Evolutionary conservation across 2,329 filamentous ascomycete species (phyloP), one percentile per base, ranked within the genome.

Genomic region (Pezicula radicicola): DNA sequence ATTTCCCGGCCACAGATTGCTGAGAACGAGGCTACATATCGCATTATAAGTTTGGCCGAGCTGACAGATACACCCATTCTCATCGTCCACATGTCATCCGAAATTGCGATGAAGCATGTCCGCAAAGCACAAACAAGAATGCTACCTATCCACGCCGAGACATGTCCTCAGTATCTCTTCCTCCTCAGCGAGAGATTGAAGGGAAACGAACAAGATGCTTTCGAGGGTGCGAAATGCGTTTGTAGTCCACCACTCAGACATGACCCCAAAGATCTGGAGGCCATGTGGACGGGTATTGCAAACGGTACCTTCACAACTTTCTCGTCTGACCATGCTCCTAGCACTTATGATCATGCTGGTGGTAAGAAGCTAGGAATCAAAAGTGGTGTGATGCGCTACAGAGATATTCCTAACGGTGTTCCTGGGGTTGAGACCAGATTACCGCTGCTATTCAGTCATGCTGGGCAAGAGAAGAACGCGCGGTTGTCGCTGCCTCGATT

Each of bases 81-180:
- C 36, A 71, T 81, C 30, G 78, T 81, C 37, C 78, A 80, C 60
- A 73, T 80, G 63, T 74, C 70, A 6, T 76, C 73, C 5, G 68
- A 74, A 5, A 66, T 69, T 6, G 78, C 78, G 3, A 73, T 76
- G 10, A 63, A 67, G 4, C 73, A 77, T 55, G 75, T 81, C 48
- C 71, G 75, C 21, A 63, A 69, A 16, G 79, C 79, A 0, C 78
- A 82, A 60, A 74, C 73, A 8, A 62, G 70, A 3, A 72, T 75
- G 0, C 67, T 80, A 9, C 78, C 80, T 0, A 70, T 82, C 19
- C 76, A 79, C 55, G 79, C 76, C 2, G 79, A 82, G 62, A 83
- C 79, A 1, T 83, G 79, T 60, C 80, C 79, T 3, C 79, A 83
- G 51, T 83, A 83, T 55, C 70, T 83, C 15, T 78, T 79, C 56